phyloP scores from a whole-genome alignment of 352 stramenopile genomes.

The Halophytophthora polymorphica region DNA sequence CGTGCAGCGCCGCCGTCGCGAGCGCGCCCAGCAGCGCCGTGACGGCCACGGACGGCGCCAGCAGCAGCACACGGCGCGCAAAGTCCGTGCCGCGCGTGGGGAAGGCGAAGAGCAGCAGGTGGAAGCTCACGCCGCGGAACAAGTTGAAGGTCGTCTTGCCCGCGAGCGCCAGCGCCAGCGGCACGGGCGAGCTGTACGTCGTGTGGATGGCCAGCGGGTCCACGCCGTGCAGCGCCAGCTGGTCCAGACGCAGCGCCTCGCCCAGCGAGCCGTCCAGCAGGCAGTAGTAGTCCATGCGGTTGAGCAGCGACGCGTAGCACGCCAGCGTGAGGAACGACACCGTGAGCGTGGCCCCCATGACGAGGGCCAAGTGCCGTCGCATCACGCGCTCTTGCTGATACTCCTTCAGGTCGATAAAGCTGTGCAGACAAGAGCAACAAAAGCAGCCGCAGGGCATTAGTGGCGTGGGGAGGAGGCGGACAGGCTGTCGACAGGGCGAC shows the following conservation, averaged over 20 bases:
- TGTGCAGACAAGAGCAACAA: constrained; percentile 15
- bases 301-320: constrained; percentile 57
- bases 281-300: constrained; percentile 55
- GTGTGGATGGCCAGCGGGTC: constrained; percentile 44
- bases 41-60: constrained; percentile 37
- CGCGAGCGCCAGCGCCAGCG: constrained; percentile 35
- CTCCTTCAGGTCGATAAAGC: constrained; percentile 69
- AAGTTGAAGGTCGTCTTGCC: constrained; percentile 63
- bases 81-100: constrained; percentile 42
- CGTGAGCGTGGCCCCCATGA: constrained; percentile 37
- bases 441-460: too few species aligned
- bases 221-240: constrained; percentile 27
- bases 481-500: neutral
- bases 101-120: constrained; percentile 56
- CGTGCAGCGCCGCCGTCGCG: constrained; percentile 42
- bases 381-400: constrained; percentile 54
- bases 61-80: constrained; percentile 31
- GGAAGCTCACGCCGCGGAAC: constrained; percentile 48
- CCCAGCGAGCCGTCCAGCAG: constrained; percentile 25
- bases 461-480: neutral
- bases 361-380: constrained; percentile 30
- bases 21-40: constrained; percentile 44
- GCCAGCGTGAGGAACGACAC: constrained; percentile 51
- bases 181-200: constrained; percentile 31
- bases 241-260: constrained; percentile 29